Evolutionary conservation across 2,329 filamentous ascomycete species (phyloP).

Genomic region (Colletotrichum lindemuthianum): DNA sequence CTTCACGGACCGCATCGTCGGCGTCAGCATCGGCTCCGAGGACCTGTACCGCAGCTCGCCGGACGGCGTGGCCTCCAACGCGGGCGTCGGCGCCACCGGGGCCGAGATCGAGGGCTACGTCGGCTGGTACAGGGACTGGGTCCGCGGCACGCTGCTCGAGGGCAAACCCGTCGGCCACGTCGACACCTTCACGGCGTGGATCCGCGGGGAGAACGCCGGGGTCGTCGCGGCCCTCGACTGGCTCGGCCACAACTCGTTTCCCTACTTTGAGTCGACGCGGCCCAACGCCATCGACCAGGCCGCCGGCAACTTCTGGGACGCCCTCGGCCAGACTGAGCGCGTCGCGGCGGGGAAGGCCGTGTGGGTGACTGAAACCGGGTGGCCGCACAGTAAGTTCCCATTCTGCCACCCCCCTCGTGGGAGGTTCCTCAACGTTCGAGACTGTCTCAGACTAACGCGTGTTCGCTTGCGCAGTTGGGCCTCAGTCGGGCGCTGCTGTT

Average conservation of each 20-base stretch:
- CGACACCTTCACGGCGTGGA: constrained; percentile 65
- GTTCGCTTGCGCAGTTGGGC: constrained; percentile 46
- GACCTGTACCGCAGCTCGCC: constrained; percentile 59
- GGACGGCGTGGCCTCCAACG: constrained; percentile 26
- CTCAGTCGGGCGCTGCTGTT: constrained; percentile 52
- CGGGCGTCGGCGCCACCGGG: constrained; percentile 46
- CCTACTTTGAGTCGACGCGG: constrained; percentile 60
- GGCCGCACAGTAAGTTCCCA: constrained; percentile 53
- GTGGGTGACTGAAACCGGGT: constrained; percentile 65
- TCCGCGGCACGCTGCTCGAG: constrained; percentile 49
- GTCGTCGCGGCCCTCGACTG: constrained; percentile 62
- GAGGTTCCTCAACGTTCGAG: not conserved
- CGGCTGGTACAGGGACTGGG: constrained; percentile 60
- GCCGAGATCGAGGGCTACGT: constrained; percentile 66
- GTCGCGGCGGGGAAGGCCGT: constrained; percentile 55
- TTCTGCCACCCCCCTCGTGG: not conserved
- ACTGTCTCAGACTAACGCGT: constrained; percentile 6
- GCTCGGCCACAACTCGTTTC: constrained; percentile 63
- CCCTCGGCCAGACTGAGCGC: constrained; percentile 46
- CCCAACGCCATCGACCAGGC: constrained; percentile 46
- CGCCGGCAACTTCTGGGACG: constrained; percentile 54
- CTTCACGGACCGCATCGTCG: constrained; percentile 58
- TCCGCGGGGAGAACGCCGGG: constrained; percentile 54
- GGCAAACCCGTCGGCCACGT: constrained; percentile 61
- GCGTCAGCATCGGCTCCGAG: constrained; percentile 65